Conservation (phyloP, 129 eudicot genomes). For the Lactuca saligna region DNA sequence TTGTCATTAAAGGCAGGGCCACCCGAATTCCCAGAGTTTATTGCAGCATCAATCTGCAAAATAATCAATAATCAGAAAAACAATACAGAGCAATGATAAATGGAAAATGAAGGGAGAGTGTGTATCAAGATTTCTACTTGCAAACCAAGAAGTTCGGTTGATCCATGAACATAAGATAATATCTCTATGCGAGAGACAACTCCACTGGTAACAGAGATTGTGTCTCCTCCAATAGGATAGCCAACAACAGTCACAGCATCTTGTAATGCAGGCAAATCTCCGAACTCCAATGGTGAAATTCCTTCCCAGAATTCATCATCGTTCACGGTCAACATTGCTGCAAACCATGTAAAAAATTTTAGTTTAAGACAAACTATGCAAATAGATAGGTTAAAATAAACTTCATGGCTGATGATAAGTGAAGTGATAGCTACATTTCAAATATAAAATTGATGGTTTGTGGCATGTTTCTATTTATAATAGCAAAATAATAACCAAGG, state of each 20-base stretch:
- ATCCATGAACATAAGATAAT: conserved; percentile 64
- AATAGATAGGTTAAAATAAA: not conserved
- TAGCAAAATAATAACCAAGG: not conserved
- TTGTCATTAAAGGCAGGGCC: conserved; percentile 60
- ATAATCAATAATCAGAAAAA: conserved; percentile 7
- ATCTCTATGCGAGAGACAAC: conserved; percentile 69
- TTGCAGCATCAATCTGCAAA: conserved; percentile 67
- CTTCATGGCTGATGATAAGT: not conserved
- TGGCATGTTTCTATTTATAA: not conserved
- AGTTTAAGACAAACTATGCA: not conserved
- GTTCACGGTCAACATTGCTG: conserved; percentile 58
- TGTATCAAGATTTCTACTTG: conserved; percentile 30
- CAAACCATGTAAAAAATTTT: conserved; percentile 7
- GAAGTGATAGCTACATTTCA: not conserved
- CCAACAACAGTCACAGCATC: conserved; percentile 69
- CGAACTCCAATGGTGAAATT: conserved; percentile 53
- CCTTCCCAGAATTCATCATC: conserved; percentile 71
- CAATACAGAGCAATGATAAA: conserved; percentile 8
- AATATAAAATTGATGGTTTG: not conserved
- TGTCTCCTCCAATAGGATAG: conserved; percentile 66
- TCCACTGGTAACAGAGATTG: conserved; percentile 66
- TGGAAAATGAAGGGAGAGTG: not conserved
- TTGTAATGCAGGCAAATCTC: conserved; percentile 64
- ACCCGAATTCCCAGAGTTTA: conserved; percentile 66
- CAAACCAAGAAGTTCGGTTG: conserved; percentile 71